These are phyloP conservation scores for Suhomyces kunorum DNA, from an alignment of 1,139 yeast genomes.

Conservation along the genomic window DNA sequence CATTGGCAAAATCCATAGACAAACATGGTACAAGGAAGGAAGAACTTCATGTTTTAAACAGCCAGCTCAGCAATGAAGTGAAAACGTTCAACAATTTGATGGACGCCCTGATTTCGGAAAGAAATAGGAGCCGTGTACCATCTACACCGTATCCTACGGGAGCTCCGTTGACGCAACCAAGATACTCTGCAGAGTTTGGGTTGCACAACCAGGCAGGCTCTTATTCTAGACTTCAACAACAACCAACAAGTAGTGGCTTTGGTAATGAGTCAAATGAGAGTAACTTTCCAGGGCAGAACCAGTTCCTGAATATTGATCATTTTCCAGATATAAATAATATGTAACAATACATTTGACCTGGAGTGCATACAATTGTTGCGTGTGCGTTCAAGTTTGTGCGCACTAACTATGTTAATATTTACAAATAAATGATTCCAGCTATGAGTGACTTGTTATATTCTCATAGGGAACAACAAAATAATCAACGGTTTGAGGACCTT, in stretches of 20 bases:
- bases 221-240: constrained; percentile 25
- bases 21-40: constrained; percentile 74
- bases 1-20: constrained; percentile 69
- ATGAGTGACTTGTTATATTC: constrained; percentile 44
- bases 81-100: constrained; percentile 67
- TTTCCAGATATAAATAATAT: constrained; percentile 35
- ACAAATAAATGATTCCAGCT: background rate
- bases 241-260: constrained; percentile 41
- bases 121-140: constrained; percentile 17
- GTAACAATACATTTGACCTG: constrained; percentile 7
- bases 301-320: constrained; percentile 31
- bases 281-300: constrained; percentile 6
- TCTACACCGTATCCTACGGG: constrained; percentile 27
- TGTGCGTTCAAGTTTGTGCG: background rate
- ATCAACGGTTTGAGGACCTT: constrained; percentile 46
- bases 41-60: constrained; percentile 70
- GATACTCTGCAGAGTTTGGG: constrained; percentile 3
- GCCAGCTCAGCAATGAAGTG: constrained; percentile 67
- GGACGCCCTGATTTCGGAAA: constrained; percentile 46
- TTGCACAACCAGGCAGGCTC: constrained; percentile 3
- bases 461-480: constrained; percentile 48
- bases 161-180: constrained; percentile 7
- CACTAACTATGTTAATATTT: background rate
- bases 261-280: constrained; percentile 27
- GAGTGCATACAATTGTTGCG: no score